A percentile compares a stretch with the other conserved stretches of the same genome.
phyloP scores from a whole-genome alignment of 768 basidiomycete species.

The Mycena epipterygia region DNA sequence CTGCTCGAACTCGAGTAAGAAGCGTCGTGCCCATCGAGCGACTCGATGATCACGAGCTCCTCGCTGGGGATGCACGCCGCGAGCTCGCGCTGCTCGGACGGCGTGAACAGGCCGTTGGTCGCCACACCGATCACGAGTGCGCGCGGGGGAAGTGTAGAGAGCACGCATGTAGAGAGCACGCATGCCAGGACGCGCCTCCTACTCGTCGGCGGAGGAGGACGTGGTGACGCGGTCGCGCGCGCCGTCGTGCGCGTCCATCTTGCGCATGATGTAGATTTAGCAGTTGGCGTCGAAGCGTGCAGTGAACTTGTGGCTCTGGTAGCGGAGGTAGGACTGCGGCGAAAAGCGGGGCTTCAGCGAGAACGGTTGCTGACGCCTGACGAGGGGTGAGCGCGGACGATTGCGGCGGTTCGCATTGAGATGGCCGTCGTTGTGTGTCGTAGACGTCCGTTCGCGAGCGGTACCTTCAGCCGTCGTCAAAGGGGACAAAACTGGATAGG shows the following conservation, averaged over 20 bases:
- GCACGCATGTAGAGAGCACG: conserved; percentile 65
- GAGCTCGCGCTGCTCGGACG: conserved; percentile 87
- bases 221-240: conserved; percentile 68
- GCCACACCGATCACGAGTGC: conserved; percentile 91
- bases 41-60: conserved; percentile 85
- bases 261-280: conserved; percentile 84
- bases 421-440: conserved; percentile 91
- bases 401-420: conserved; percentile 53
- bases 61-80: conserved; percentile 85
- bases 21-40: conserved; percentile 95
- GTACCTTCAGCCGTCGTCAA: no score
- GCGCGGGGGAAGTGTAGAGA: conserved; percentile 79
- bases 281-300: conserved; percentile 98
- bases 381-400: conserved; percentile 48
- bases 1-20: conserved; percentile 94
- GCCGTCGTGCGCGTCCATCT: conserved; percentile 97
- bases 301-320: conserved; percentile 98
- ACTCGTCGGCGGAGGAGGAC: conserved; percentile 29
- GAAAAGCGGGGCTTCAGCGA: conserved; percentile 74
- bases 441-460: no score
- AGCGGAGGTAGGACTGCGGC: conserved; percentile 96
- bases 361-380: neutral
- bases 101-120: conserved; percentile 94
- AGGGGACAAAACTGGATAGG: no score
- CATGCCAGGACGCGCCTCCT: conserved; percentile 58